Base-by-base conservation (phyloP, 2,329 filamentous ascomycete genomes). In the Onygenales sp. region DNA sequence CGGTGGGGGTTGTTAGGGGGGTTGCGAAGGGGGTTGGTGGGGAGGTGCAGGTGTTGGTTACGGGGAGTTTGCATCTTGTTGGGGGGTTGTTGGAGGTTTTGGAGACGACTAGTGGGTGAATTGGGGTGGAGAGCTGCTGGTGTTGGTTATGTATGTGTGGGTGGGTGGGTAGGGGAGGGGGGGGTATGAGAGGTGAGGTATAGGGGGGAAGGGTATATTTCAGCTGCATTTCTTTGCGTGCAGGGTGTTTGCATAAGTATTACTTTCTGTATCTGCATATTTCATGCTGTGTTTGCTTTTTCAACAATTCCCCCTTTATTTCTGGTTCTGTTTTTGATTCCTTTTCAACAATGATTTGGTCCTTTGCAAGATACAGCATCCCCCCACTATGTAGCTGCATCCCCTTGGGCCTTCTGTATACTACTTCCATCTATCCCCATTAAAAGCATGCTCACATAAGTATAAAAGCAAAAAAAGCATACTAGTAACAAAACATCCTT, bases 41-140 rank as follows among this genome's bases (percentile, higher is more conserved):
- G 51, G 55, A 51, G 27, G 60, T 63, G 17, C 52, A 57, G 33
- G 62, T 58, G 66, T 71, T 50, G 60, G 84, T 89, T 8, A 95
- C 90, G 11, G 90, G 90, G 2, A 94, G 89, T 66, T 72, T 95
- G 63, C 86, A 95, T 74, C 76, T 95, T 41, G 89, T 91, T 1
- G 89, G 90, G 7, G 87, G 86, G 9, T 75, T 90, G 45, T 73
- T 95, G 51, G 84, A 87, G 66, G 83, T 87, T 1, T 69, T 94
- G 55, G 88, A 87, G 58, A 71, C 69, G 5, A 71, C 70, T 52
- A 63, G 65, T 13, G 54, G 52, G 27, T 13, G 14, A 13, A 8
- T 17, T 4, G 9, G 14, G 10, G 14, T 3, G 43, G 10, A 44
- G 14, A 9, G 3, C 4, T 13, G 14, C 36, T 39, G 13, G 6